phyloP scores from a whole-genome alignment of 2,329 filamentous ascomycete species.

The Diaporthe velutina region DNA sequence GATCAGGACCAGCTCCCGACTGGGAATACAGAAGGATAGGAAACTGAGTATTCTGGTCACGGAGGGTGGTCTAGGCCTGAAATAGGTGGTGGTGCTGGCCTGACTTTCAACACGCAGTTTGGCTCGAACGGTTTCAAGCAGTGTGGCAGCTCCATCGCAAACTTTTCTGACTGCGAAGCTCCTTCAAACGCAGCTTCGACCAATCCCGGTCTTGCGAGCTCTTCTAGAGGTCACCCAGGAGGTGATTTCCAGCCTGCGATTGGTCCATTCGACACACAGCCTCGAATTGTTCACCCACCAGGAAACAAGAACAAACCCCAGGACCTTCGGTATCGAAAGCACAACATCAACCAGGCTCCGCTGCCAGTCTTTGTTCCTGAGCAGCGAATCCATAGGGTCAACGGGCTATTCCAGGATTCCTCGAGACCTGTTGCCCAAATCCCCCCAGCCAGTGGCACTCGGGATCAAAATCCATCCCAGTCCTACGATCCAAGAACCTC shows the following conservation, averaged over 20 bases:
- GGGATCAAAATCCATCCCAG: not conserved
- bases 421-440: slow-evolving; percentile 16
- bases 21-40: slow-evolving; percentile 39
- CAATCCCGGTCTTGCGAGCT: not conserved
- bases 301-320: slow-evolving; percentile 28
- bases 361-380: slow-evolving; percentile 46
- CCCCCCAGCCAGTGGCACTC: not conserved
- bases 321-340: slow-evolving; percentile 40
- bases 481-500: not conserved
- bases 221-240: not conserved
- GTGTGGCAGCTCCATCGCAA: slow-evolving; percentile 37
- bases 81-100: slow-evolving; percentile 22
- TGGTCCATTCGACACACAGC: slow-evolving; percentile 2
- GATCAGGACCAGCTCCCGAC: slow-evolving; percentile 24
- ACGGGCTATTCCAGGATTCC: slow-evolving; percentile 46
- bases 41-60: slow-evolving; percentile 35
- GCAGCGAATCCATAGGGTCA: slow-evolving; percentile 49
- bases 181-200: slow-evolving; percentile 5
- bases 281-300: slow-evolving; percentile 38
- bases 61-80: slow-evolving; percentile 30
- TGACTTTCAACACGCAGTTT: slow-evolving; percentile 7
- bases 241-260: not conserved
- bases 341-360: slow-evolving; percentile 27
- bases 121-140: slow-evolving; percentile 29
- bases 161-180: slow-evolving; percentile 46